Conservation (phyloP, 176 grass and related monocot genomes). For the Ananas comosus region DNA sequence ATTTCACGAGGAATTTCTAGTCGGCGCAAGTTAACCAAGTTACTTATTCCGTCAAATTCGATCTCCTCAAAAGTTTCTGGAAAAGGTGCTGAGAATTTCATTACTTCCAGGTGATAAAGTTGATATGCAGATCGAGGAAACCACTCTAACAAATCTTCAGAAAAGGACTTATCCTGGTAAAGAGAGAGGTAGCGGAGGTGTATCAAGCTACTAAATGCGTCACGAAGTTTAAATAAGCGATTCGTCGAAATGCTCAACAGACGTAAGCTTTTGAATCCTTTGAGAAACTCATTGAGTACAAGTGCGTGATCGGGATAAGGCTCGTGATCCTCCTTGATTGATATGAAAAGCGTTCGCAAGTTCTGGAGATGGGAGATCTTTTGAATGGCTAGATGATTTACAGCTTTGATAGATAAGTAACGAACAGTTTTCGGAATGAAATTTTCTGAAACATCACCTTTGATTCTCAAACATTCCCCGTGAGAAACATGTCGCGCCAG, state of each 20-base stretch:
- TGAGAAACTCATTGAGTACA: background rate
- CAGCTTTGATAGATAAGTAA: background rate
- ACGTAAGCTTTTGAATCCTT: background rate
- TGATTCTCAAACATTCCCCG: conserved; percentile 33
- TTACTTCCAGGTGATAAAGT: background rate
- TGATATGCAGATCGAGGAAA: background rate
- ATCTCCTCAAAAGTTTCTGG: background rate
- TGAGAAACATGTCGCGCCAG: conserved; percentile 20
- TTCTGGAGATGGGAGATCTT: background rate
- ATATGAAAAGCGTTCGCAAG: background rate
- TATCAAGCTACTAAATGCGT: background rate
- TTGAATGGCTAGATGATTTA: background rate
- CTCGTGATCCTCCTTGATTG: background rate
- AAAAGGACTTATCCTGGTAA: background rate
- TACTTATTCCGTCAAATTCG: background rate
- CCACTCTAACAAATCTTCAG: background rate
- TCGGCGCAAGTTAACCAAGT: background rate
- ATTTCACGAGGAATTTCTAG: conserved; percentile 9
- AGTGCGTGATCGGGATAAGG: background rate
- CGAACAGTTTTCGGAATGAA: background rate
- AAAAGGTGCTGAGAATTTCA: background rate
- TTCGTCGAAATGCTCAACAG: background rate
- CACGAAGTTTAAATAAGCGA: background rate
- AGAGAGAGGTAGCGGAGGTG: background rate
- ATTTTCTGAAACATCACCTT: background rate